Base-by-base conservation (phyloP, 129 eudicot species). In the Escallonia rubra region DNA sequence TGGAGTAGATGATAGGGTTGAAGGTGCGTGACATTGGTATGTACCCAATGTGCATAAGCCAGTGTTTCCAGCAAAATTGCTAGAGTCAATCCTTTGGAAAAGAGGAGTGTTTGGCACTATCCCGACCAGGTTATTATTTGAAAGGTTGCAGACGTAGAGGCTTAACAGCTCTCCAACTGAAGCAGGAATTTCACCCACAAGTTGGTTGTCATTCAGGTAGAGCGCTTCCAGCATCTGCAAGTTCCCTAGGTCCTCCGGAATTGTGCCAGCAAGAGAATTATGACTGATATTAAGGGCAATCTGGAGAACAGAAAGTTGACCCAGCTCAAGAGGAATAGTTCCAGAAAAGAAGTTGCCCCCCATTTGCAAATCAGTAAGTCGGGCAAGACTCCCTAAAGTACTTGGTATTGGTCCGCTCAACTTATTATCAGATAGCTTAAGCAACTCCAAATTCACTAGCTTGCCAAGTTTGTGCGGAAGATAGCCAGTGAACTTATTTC, bases 261-360 rank as follows among this genome's bases (percentile, higher is more conserved):
- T 86, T 46, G 63, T 51, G 49, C 98, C 98, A 3, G 87, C 81
- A 50, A 92, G 91, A 66, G 78, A 16, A 72, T 92, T 92, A 40
- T 92, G 93, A 73, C 98, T 88, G 69, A 92, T 61, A 57, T 92
- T 92, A 58, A 92, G 85, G 47, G 89, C 86, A 47, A 92, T 92
- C 67, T 92, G 98, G 58, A 92, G 91, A 63, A 91, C 65, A 6
- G 76, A 65, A 53, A 92, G 89, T 58, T 78, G 86, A 53, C 98
- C 91, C 3, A 92, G 82, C 69, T 88, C 91, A 40, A 76, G 39
- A 40, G 98, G 98, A 50, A 92, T 82, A 62, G 49, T 42, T 10
- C 98, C 98, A 2, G 91, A 78, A 46, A 92, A 88, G 54, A 58
- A 74, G 73, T 92, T 92, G 43, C 98, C 96, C 12, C 98, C 98